Evolutionary conservation across 2,329 filamentous ascomycete genomes (phyloP).

Genomic region (Gaeumannomyces sp.): DNA sequence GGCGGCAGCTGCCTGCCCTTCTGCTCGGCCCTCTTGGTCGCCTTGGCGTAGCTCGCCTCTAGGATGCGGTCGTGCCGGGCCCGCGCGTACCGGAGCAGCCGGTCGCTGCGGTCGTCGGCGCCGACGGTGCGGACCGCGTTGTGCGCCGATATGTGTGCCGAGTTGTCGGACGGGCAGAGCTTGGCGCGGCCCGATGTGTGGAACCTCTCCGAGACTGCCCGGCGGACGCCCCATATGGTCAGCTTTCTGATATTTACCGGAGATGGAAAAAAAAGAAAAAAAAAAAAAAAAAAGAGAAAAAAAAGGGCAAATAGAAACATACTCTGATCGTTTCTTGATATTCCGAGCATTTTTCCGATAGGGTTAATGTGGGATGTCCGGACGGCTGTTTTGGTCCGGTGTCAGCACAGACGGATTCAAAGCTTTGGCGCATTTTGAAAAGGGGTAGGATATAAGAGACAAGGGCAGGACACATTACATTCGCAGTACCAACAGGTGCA

Average conservation of each 20-base stretch:
- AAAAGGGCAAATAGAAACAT: conserved; percentile 13
- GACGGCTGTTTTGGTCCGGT: conserved; percentile 32
- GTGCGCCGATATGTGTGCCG: conserved; percentile 68
- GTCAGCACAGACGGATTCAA: neutral
- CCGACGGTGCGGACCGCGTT: conserved; percentile 49
- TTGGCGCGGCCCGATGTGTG: conserved; percentile 41
- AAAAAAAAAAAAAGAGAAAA: neutral
- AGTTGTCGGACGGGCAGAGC: conserved; percentile 48
- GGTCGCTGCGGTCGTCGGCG: neutral
- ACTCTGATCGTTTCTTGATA: conserved; percentile 39
- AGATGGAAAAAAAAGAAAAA: neutral
- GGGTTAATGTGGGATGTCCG: conserved; percentile 48
- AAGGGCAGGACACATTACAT: conserved; percentile 24
- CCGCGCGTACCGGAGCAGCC: neutral
- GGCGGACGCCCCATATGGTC: neutral
- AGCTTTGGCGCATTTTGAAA: too few species aligned
- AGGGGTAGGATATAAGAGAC: too few species aligned
- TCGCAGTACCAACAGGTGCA: conserved; percentile 86
- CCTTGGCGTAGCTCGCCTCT: conserved; percentile 52
- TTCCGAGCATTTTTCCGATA: conserved; percentile 37
- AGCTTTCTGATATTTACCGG: neutral
- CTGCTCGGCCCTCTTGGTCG: conserved; percentile 40
- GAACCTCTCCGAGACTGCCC: conserved; percentile 35
- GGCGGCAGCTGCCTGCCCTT: conserved; percentile 42
- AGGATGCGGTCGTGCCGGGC: conserved; percentile 27